Base-by-base conservation (phyloP, 768 basidiomycete genomes). In the Artomyces pyxidatus region DNA sequence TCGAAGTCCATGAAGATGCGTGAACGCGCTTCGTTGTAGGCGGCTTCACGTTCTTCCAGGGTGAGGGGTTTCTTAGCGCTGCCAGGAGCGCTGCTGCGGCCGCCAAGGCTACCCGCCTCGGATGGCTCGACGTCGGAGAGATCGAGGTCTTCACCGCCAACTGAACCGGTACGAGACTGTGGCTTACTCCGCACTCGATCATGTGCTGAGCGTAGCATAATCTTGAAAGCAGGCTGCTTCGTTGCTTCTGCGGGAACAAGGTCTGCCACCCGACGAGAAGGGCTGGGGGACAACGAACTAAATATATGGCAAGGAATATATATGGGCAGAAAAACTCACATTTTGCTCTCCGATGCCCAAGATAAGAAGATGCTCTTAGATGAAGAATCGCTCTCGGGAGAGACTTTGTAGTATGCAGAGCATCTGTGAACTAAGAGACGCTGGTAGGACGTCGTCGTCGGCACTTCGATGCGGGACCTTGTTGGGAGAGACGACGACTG, bases 1-100 rank as follows among this genome's bases (percentile, higher is more conserved):
- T 87, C 76, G 56, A 89, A 88, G 55, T 68, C 83, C 78, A 87
- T 84, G 68, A 92, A 92, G 56, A 92, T 92, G 48, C 89, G 78
- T 30, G 80, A 83, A 40, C 90, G 79, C 25, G 89, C 89, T 64
- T 88, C 82, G 46, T 87, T 85, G 57, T 92, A 92, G n/a, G 88
- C 90, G 0, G 86, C 90, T 60, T 87, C 88, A 27, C 89, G 83
- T 63, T 92, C 83, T 59, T 87, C 85, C 21, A 92, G 81, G 2
- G 90, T 90, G 70, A 80, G 78, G 26, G 76, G 75, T 60, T 85
- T 81, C 69, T 83, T 88, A 58, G 66, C 75, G 52, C 76, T 71
- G 42, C 54, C 51, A 30, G 75, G 76, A 4, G 81, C 78, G 19
- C 75, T 69, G 58, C 74, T 84, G 62, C 83, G 17, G 79, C 81